phyloP scores from a whole-genome alignment of 768 basidiomycete species.

The Amanita pseudoporphyria region DNA sequence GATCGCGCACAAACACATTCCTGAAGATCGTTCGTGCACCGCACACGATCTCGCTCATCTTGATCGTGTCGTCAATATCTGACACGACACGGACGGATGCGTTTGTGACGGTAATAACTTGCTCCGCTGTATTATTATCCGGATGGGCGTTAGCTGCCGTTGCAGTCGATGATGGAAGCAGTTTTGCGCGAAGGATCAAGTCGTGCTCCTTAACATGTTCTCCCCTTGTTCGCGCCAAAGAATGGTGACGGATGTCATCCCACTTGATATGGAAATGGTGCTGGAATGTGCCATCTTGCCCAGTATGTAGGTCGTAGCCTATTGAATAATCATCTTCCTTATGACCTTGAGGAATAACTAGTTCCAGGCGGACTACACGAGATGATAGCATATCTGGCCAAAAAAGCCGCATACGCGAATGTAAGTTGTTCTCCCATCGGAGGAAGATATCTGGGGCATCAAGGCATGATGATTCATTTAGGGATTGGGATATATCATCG shows the following conservation, averaged over 20 bases:
- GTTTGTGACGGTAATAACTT: conserved; percentile 41
- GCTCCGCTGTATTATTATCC: conserved; percentile 8
- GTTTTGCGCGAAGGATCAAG: conserved; percentile 43
- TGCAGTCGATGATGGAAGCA: conserved; percentile 25
- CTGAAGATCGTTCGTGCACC: conserved; percentile 80
- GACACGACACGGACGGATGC: conserved; percentile 74
- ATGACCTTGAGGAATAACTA: conserved; percentile 40
- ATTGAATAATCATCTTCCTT: conserved; percentile 30
- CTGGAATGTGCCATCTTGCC: conserved; percentile 66
- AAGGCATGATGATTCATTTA: conserved; percentile 11
- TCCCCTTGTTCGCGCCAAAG: conserved; percentile 44
- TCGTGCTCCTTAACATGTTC: conserved; percentile 43
- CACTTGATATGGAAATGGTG: conserved; percentile 53
- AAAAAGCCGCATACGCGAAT: conserved; percentile 67
- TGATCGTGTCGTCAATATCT: conserved; percentile 93
- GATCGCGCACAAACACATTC: conserved; percentile 86
- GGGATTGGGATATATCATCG: not conserved
- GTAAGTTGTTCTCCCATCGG: conserved; percentile 65
- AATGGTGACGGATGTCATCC: conserved; percentile 59
- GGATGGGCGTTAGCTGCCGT: not conserved
- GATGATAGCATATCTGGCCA: conserved; percentile 67
- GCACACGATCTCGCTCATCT: conserved; percentile 62
- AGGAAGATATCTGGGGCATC: conserved; percentile 26
- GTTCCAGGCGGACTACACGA: conserved; percentile 49
- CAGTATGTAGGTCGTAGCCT: conserved; percentile 43